Evolutionary conservation across 2,329 filamentous ascomycete species (phyloP).

Genomic region (Tolypocladium nubicola): DNA sequence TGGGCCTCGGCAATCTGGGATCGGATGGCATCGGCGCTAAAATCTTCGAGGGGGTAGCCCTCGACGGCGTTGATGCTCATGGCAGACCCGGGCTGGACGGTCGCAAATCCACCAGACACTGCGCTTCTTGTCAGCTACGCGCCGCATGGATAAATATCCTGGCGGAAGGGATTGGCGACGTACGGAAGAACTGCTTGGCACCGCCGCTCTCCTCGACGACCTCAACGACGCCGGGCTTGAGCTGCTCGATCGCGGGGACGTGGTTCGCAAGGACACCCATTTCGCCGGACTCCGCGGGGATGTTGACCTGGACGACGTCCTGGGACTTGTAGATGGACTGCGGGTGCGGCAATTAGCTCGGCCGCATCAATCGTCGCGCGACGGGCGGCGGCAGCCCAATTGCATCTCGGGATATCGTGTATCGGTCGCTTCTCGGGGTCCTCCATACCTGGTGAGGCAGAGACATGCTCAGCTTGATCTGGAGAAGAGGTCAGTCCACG

Average conservation of each 20-base stretch:
- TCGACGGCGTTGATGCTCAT: constrained; percentile 98
- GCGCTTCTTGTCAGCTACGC: constrained; percentile 6
- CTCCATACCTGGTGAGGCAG: constrained; percentile 92
- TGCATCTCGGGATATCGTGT: constrained; percentile 13
- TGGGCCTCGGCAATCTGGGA: constrained; percentile 89
- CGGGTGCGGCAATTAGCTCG: constrained; percentile 40
- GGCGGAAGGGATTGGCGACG: constrained; percentile 25
- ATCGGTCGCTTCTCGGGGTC: constrained; percentile 7
- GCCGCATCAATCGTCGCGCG: constrained; percentile 10
- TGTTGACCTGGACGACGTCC: constrained; percentile 89
- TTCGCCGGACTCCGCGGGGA: constrained; percentile 93
- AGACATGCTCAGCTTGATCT: constrained; percentile 95
- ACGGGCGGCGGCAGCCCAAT: constrained; percentile 13
- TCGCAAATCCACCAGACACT: constrained; percentile 96
- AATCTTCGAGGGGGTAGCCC: constrained; percentile 89
- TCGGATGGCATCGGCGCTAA: constrained; percentile 82
- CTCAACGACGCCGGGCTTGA: constrained; percentile 93
- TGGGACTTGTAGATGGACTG: constrained; percentile 62
- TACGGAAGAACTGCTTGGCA: constrained; percentile 98
- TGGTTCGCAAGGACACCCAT: constrained; percentile 99
- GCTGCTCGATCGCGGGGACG: constrained; percentile 96
- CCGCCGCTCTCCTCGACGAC: constrained; percentile 84
- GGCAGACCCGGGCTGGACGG: constrained; percentile 87
- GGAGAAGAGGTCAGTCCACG: constrained; percentile 14
- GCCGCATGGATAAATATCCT: background rate